Base-by-base conservation (phyloP, 192 early-diverging fungal species). In the Pilobolus umbonatus region DNA sequence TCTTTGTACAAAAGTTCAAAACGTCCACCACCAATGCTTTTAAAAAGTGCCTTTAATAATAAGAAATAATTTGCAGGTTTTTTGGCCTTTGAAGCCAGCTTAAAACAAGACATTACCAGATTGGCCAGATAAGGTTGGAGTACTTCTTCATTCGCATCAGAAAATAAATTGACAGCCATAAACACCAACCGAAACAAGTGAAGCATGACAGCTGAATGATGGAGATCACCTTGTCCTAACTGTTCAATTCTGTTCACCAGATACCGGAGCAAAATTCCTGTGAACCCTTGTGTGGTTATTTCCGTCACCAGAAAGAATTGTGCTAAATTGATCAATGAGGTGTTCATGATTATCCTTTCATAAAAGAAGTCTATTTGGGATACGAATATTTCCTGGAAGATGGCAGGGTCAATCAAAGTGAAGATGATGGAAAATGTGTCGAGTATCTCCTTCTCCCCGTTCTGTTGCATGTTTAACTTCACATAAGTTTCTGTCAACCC, bases 1-100 rank as follows among this genome's bases (percentile, higher is more conserved):
- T 98, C 96, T 64, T 95, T 89, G 71, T 99, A 98, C n/a, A 98
- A 79, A 31, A 86, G 55, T 72, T 98, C 96, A 67, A 95, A 98
- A n/a, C 92, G 86, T 3, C 96, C 98, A 19, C 95, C 96, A 30
- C 94, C 95, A 62, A 99, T 98, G 59, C 92, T 92, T 29, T 95
- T 82, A 75, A 98, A 99, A 9, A 98, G 77, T 1, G 86, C 81
- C 2, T 93, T 88, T 22, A 99, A 71, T 2, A 99, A 75, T 55
- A 92, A 55, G 74, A 98, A 98, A 74, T 97, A 98, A 73, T 96
- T 92, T 43, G 85, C 74, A 2, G 96, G 92, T 24, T 89, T 77
- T 62, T 89, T 88, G 0, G 98, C 86, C 25, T 85, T 93, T 4
- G 87, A 68, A 8, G 92, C 86, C 4, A 88, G 75, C 47, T 91